Evolutionary conservation across 169 alveolate species (phyloP), one percentile per base, ranked within the genome.

Genomic region (Theileria parva): DNA sequence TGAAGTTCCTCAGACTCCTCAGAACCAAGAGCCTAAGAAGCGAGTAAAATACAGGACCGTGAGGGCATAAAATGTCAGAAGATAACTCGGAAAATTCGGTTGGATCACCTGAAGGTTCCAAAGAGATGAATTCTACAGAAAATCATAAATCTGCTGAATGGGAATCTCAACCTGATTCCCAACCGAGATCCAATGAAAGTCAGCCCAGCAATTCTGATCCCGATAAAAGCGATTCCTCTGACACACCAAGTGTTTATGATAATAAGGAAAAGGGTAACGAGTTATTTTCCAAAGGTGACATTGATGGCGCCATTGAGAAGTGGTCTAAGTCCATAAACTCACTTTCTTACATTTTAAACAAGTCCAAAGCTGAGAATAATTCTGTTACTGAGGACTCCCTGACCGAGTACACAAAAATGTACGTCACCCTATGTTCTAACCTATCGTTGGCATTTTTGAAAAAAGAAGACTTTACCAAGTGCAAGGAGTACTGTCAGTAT

Each of bases 231-330:
- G 66, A 17, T 19, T 57, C 66, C 28, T 6, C 66, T 17, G n/a
- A 57, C 28, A 6, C 68, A 60, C 68, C 12, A 30, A 60, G 55
- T 25, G 30, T 44, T 12, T 44, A 65, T 63, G 44, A 57, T 44
- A 74, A 28, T 61, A 81, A 74, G 66, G 76, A 60, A n/a, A 32
- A 68, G 37, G 88, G 88, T 0, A 64, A 50, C 28, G 88, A 74
- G 53, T 64, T 75, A 13, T 81, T 53, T 60, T 63, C 39, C 27
- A 37, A 59, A 44, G 90, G 90, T 15, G 90, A 84, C 71, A 11
- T 53, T n/a, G 86, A 75, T 48, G 90, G 81, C 3, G 90, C 90
- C 27, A 84, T 84, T 23, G 71, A 76, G 5, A 34, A 28, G 17
- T 84, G 90, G 90, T 75, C 60, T 27, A 67, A 60, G 44, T 70